These are phyloP conservation scores for Hyphopichia fennica DNA, from an alignment of 1,139 yeast genomes.

Conservation along the genomic window DNA sequence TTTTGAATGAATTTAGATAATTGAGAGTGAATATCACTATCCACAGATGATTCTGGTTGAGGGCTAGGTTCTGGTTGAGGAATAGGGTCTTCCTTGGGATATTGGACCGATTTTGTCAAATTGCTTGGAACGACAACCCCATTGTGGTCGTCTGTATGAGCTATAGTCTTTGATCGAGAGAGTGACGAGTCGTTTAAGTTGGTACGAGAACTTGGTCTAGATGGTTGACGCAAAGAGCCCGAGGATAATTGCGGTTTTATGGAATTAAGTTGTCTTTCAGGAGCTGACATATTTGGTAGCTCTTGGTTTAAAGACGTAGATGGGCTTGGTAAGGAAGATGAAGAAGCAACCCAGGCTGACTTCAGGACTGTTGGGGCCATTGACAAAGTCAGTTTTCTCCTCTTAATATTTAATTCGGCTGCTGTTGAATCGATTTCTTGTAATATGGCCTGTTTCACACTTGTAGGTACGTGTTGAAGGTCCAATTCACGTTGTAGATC, in stretches of 20 bases:
- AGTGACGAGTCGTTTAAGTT: background rate
- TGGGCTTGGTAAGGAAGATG: background rate
- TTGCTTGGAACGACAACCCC: background rate
- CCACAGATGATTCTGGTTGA: background rate
- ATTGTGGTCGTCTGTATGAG: background rate
- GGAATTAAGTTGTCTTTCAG: background rate
- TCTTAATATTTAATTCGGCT: background rate
- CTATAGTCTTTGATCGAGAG: background rate
- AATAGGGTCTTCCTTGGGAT: background rate
- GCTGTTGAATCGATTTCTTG: conserved; percentile 24
- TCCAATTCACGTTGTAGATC: conserved; percentile 53
- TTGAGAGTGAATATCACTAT: conserved; percentile 9
- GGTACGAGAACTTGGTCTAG: background rate
- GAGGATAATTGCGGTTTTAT: background rate
- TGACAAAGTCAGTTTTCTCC: background rate
- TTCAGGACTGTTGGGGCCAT: background rate
- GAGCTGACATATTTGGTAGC: background rate
- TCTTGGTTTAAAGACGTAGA: background rate
- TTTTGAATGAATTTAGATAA: conserved; percentile 16
- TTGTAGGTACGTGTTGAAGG: conserved; percentile 32
- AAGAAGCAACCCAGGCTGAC: background rate
- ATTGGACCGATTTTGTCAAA: background rate
- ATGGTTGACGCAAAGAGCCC: background rate
- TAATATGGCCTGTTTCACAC: conserved; percentile 28
- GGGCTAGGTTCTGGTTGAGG: background rate